Conservation (phyloP, 805 yeast genomes). For the Dipodascopsis uninucleata region DNA sequence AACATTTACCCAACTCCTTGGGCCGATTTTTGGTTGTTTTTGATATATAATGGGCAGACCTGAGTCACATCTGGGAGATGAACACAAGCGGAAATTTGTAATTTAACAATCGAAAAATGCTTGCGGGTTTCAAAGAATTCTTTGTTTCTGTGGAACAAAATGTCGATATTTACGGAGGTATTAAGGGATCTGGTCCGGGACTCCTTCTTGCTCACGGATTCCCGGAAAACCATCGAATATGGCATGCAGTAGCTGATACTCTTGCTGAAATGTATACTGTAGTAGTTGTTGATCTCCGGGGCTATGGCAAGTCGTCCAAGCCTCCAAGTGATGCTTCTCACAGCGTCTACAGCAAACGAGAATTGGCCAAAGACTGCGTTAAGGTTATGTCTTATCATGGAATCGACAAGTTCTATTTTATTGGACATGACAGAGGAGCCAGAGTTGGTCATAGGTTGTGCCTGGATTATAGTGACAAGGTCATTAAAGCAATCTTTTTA, state of each 20-base stretch:
- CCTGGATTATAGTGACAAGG: conserved; percentile 12
- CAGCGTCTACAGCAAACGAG: conserved; percentile 11
- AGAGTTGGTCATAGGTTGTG: conserved; percentile 21
- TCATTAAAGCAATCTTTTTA: conserved; percentile 14
- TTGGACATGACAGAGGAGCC: conserved; percentile 25
- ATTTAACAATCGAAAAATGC: too few relatives aligned
- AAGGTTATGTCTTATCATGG: conserved; percentile 12
- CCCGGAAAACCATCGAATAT: conserved; percentile 18
- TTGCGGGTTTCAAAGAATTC: too few relatives aligned
- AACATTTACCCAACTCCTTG: too few relatives aligned
- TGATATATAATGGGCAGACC: too few relatives aligned
- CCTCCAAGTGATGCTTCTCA: conserved; percentile 10
- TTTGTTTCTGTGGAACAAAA: too few relatives aligned
- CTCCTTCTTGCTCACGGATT: conserved; percentile 20
- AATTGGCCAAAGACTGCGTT: conserved; percentile 19
- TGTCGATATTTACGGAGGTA: too few relatives aligned
- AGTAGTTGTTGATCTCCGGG: conserved; percentile 20
- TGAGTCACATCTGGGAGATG: too few relatives aligned
- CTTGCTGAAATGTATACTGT: conserved; percentile 12
- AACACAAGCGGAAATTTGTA: too few relatives aligned
- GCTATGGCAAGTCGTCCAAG: conserved; percentile 19
- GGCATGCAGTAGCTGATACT: conserved; percentile 12
- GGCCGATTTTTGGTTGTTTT: too few relatives aligned
- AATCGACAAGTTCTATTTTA: conserved; percentile 12
- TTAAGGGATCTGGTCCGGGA: conserved; percentile 3